Evolutionary conservation across 768 basidiomycete species (phyloP).

Genomic region (Leccinum fibrillosum): DNA sequence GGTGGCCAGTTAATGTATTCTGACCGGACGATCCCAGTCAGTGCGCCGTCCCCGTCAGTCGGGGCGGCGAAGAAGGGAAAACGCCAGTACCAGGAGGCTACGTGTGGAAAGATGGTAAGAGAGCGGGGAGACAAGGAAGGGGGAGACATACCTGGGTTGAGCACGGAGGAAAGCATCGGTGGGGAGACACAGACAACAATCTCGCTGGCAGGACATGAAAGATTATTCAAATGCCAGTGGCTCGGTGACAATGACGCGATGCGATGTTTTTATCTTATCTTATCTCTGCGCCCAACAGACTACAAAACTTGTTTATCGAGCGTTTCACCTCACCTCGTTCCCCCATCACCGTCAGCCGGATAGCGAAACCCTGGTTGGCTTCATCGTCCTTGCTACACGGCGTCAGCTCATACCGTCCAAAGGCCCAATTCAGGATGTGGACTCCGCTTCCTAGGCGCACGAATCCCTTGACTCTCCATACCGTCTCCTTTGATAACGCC

Average conservation of each 20-base stretch:
- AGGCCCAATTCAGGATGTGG: constrained; percentile 89
- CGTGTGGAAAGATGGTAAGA: constrained; percentile 1
- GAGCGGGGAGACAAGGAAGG: neutral
- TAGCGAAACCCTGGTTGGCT: constrained; percentile 29
- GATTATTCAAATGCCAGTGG: constrained; percentile 6
- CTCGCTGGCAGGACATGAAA: neutral
- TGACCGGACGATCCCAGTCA: constrained; percentile 19
- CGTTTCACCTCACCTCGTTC: constrained; percentile 75
- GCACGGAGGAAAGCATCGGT: constrained; percentile 31
- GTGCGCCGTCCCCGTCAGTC: constrained; percentile 42
- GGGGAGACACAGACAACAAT: constrained; percentile 10
- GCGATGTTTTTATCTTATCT: constrained; percentile 11
- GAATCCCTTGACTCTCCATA: constrained; percentile 89
- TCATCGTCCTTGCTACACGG: constrained; percentile 28
- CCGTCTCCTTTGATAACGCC: constrained; percentile 57
- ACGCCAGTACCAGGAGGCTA: constrained; percentile 63
- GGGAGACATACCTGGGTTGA: constrained; percentile 26
- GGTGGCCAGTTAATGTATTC: constrained; percentile 29
- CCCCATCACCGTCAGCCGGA: constrained; percentile 88
- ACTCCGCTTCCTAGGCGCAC: constrained; percentile 46
- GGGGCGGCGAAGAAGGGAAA: constrained; percentile 54
- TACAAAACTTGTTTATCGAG: constrained; percentile 53
- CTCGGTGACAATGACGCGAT: constrained; percentile 3
- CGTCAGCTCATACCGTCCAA: constrained; percentile 76
- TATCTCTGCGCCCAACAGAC: constrained; percentile 35